phyloP scores from a whole-genome alignment of 2,329 filamentous ascomycete genomes.

The Colletotrichum sp. region DNA sequence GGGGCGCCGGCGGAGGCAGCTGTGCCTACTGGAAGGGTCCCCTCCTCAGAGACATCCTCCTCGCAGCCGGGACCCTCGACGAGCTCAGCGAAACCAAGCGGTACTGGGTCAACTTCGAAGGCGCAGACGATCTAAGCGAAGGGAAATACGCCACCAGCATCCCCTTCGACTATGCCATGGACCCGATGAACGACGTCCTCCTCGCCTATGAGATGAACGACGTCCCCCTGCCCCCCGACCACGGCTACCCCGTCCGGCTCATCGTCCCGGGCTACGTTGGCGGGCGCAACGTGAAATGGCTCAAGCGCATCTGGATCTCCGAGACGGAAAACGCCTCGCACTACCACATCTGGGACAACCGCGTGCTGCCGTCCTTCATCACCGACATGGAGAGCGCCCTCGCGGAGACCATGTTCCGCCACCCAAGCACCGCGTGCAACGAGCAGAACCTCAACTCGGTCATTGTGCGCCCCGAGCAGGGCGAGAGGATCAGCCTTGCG shows the following conservation, averaged over 20 bases:
- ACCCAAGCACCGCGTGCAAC: conserved; percentile 52
- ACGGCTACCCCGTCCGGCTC: conserved; percentile 47
- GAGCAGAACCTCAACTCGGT: conserved; percentile 55
- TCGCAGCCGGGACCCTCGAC: conserved; percentile 40
- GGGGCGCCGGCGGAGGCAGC: conserved; percentile 47
- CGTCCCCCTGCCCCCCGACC: conserved; percentile 44
- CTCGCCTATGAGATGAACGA: conserved; percentile 54
- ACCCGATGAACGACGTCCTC: conserved; percentile 51
- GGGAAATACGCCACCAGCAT: conserved; percentile 54
- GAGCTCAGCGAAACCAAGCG: conserved; percentile 1
- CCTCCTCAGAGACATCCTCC: conserved; percentile 48
- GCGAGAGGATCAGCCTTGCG: conserved; percentile 43
- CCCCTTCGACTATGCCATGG: conserved; percentile 52
- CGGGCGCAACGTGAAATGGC: conserved; percentile 52
- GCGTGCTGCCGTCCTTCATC: conserved; percentile 55
- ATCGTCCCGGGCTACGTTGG: conserved; percentile 49
- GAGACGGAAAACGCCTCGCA: conserved; percentile 48
- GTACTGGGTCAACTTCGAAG: conserved; percentile 54
- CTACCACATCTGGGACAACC: conserved; percentile 57
- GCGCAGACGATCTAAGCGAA: conserved; percentile 50
- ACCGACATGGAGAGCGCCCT: conserved; percentile 53
- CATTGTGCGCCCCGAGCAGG: conserved; percentile 49
- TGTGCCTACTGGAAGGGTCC: conserved; percentile 58
- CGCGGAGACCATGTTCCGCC: conserved; percentile 49
- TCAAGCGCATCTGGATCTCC: conserved; percentile 44